phyloP scores from a whole-genome alignment of 1,139 yeast genomes.

The Saccharomyces hybrid region DNA sequence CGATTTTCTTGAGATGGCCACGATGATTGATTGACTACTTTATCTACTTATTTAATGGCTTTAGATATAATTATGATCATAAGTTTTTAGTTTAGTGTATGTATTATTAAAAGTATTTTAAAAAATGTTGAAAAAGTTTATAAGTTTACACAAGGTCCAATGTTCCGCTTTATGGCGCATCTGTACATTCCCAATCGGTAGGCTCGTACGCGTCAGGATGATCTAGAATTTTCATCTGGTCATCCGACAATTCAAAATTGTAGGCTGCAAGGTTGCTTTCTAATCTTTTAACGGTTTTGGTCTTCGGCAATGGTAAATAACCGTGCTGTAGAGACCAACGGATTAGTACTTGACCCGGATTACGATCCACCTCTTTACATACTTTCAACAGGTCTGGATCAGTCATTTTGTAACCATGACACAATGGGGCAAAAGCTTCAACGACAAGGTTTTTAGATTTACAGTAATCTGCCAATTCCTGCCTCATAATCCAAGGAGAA shows the following conservation, averaged over 20 bases:
- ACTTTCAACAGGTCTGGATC: conserved; percentile 42
- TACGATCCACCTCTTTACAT: conserved; percentile 33
- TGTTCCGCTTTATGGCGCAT: conserved; percentile 37
- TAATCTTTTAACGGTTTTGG: conserved; percentile 48
- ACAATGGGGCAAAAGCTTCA: conserved; percentile 68
- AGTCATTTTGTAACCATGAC: conserved; percentile 47
- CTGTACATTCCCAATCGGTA: conserved; percentile 64
- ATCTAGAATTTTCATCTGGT: conserved; percentile 41
- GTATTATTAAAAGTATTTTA: not conserved
- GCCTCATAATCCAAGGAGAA: conserved; percentile 71
- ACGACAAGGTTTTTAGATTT: conserved; percentile 43
- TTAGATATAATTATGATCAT: not conserved
- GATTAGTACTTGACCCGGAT: conserved; percentile 39
- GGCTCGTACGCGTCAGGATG: conserved; percentile 56
- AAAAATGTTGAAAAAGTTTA: not conserved
- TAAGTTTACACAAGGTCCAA: not conserved
- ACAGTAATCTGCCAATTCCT: conserved; percentile 52
- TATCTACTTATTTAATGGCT: not conserved
- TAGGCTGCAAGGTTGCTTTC: conserved; percentile 40
- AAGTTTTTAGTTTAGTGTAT: not conserved
- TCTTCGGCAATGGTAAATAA: conserved; percentile 65
- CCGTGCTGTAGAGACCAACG: conserved; percentile 55
- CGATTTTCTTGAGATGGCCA: not conserved
- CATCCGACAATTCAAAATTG: conserved; percentile 43
- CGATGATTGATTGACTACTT: not conserved